Evolutionary conservation across 805 yeast genomes (phyloP), one percentile per base, ranked within the genome.

Genomic region (Blastobotrys peoriensis): DNA sequence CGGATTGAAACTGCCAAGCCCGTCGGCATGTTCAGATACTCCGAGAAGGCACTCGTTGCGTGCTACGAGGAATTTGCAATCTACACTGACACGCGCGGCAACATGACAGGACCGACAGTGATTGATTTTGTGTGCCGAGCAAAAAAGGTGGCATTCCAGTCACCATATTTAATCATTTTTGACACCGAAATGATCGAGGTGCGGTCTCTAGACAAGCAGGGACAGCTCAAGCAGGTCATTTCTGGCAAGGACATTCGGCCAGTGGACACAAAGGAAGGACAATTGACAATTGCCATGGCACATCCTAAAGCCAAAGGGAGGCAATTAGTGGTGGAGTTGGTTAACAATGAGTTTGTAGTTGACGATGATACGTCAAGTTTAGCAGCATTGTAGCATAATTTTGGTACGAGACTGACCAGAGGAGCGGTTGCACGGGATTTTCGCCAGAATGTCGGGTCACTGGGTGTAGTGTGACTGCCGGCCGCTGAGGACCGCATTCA

Each of bases 41-140:
- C 69, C 5, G 75, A 76, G 39, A 68, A 74, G 42, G 64, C 68
- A 10, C 75, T 80, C 43, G 62, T 84, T 10, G 60, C 84, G 38
- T 82, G 84, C 30, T 86, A 84, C 65, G 83, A 75, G 45, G 79
- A 79, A 43, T 79, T 82, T 54, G 87, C 86, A 3, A 66, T 86
- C 2, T 79, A 79, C 46, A 73, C 81, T 46, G 79, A 82, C 57
- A 72, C 74, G 39, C 67, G 71, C 34, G 72, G 71, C 10, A 47
- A 45, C 10, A 43, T 61, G n/a, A 47, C 64, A n/a, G 61, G 76
- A 17, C 64, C 62, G 28, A 60, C 70, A 5, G 58, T 69, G 33
- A 60, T 79, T 2, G 61, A 65, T 46, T 76, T 75, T 52, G 51
- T 58, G 58, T 56, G 65, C 41, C 47, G 47, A 30, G 60, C 66